phyloP scores from a whole-genome alignment of 2,329 filamentous ascomycete species.

The Emmonsiellopsis sp. region DNA sequence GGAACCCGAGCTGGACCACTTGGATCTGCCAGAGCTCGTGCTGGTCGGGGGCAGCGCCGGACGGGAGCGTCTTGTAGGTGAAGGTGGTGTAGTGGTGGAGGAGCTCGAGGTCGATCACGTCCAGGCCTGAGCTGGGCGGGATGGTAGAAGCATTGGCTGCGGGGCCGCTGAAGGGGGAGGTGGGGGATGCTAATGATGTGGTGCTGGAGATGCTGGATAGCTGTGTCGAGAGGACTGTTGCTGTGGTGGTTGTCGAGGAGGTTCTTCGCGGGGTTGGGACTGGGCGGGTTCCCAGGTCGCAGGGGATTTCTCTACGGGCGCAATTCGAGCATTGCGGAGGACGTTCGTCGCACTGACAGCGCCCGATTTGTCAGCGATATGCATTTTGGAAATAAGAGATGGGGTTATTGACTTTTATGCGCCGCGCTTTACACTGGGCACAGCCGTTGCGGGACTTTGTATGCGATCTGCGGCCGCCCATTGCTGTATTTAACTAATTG shows the following conservation, averaged over 20 bases:
- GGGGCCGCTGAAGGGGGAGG: not conserved
- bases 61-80: constrained; percentile 17
- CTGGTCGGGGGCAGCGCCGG: constrained; percentile 14
- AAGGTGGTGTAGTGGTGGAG: constrained; percentile 22
- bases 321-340: constrained; percentile 21
- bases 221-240: not conserved
- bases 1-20: constrained; percentile 24
- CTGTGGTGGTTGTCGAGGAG: not conserved
- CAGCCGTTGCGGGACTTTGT: constrained; percentile 98
- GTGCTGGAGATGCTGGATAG: not conserved
- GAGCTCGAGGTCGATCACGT: constrained; percentile 22
- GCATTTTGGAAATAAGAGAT: not conserved
- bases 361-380: not conserved
- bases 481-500: constrained; percentile 2
- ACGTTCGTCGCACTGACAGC: constrained; percentile 21
- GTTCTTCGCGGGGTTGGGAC: constrained; percentile 4
- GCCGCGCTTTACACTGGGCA: constrained; percentile 92
- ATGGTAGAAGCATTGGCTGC: constrained; percentile 11
- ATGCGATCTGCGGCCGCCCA: constrained; percentile 40
- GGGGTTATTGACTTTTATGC: constrained; percentile 50
- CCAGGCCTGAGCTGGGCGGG: constrained; percentile 16
- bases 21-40: constrained; percentile 22
- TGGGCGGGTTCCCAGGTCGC: constrained; percentile 14
- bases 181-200: not conserved
- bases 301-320: constrained; percentile 18